phyloP scores from a whole-genome alignment of 139 green algal genomes.

The Closterium sp. region DNA sequence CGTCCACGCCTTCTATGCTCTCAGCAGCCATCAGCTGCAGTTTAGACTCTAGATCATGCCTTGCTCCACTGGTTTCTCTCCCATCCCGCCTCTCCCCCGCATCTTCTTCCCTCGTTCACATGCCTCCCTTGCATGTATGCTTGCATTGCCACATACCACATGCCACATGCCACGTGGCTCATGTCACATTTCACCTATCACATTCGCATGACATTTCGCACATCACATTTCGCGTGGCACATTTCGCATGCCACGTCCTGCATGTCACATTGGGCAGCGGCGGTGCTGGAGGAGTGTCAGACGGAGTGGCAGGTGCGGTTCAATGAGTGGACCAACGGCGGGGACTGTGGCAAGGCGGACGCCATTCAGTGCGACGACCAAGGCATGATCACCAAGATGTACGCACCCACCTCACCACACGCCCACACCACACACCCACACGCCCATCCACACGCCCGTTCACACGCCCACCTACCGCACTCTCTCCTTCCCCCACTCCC shows the following conservation, averaged over 20 bases:
- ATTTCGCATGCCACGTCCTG: no score
- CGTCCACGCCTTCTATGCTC: no score
- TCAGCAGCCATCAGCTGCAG: no score
- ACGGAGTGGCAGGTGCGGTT: not conserved
- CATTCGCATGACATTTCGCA: no score
- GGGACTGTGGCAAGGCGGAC: not conserved
- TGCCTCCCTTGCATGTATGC: no score
- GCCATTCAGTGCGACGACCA: not conserved
- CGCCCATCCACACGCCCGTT: not conserved
- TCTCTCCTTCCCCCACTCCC: not conserved
- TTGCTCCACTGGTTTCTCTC: not conserved
- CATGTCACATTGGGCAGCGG: no score
- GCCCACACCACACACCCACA: not conserved
- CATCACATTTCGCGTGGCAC: no score
- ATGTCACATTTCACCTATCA: no score
- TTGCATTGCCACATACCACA: not conserved
- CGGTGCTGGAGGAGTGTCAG: not conserved
- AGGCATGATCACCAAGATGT: not conserved
- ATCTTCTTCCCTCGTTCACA: no score
- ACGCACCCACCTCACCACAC: not conserved
- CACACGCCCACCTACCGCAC: not conserved
- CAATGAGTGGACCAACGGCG: not conserved
- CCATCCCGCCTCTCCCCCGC: no score
- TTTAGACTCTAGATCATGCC: no score
- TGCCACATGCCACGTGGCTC: no score